Percentiles rank a stretch among this genome's conserved stretches.
Evolutionary conservation across 2,329 filamentous ascomycete species (phyloP).

Genomic region (Chaetomiaceae sp.): DNA sequence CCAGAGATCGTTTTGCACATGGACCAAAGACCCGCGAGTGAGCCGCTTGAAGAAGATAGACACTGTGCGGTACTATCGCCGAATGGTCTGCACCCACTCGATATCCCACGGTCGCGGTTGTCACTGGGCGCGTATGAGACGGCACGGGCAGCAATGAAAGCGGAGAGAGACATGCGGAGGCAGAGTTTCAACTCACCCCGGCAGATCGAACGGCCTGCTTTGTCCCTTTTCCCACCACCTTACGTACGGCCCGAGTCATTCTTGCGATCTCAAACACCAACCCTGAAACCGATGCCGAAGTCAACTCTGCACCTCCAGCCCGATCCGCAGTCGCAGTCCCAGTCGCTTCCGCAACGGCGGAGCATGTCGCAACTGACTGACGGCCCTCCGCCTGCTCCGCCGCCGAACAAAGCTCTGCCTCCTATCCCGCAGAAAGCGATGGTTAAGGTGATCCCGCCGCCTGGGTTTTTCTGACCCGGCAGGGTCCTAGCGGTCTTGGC

Average conservation of each 20-base stretch:
- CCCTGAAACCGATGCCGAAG: slow-evolving; percentile 17
- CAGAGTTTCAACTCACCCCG: slow-evolving; percentile 22
- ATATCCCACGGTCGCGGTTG: slow-evolving; percentile 27
- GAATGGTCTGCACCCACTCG: background rate
- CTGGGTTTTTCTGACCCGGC: slow-evolving; percentile 15
- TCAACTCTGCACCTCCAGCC: slow-evolving; percentile 24
- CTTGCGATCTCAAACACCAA: slow-evolving; percentile 11
- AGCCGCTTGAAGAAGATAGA: background rate
- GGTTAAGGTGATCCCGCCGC: slow-evolving; percentile 10
- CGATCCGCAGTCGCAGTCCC: slow-evolving; percentile 20
- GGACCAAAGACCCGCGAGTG: background rate
- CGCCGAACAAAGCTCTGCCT: slow-evolving; percentile 49
- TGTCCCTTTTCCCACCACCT: background rate
- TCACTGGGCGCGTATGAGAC: slow-evolving; percentile 29
- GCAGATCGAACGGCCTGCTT: background rate
- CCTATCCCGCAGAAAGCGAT: slow-evolving; percentile 39
- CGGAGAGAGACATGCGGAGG: slow-evolving; percentile 19
- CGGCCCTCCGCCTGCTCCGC: slow-evolving; percentile 48
- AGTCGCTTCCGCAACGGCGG: slow-evolving; percentile 31
- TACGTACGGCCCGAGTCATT: slow-evolving; percentile 10
- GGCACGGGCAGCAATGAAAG: slow-evolving; percentile 3
- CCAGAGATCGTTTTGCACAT: background rate
- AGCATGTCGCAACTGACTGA: slow-evolving; percentile 47
- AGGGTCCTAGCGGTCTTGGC: background rate
- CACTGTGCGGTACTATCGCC: background rate